Evolutionary conservation across 1,284 basidiomycete species (phyloP).

Genomic region (Porodaedalea pini): DNA sequence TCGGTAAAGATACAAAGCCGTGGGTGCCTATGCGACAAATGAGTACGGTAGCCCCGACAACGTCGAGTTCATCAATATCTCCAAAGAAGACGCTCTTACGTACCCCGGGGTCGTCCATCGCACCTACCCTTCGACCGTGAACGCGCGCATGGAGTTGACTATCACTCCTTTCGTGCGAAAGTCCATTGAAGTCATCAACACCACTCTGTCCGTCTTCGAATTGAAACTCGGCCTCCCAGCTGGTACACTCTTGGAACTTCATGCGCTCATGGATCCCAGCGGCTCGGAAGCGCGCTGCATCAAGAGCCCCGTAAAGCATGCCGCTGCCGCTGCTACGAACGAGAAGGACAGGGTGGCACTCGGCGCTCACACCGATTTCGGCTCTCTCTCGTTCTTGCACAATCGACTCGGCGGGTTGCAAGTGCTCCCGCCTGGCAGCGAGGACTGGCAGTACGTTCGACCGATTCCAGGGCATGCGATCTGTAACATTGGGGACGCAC

Average conservation of each 20-base stretch:
- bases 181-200: constrained; percentile 53
- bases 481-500: constrained; percentile 59
- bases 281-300: constrained; percentile 61
- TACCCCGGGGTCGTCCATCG: constrained; percentile 51
- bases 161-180: constrained; percentile 55
- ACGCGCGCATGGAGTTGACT: constrained; percentile 45
- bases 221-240: constrained; percentile 50
- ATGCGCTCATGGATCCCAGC: constrained; percentile 45
- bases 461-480: constrained; percentile 57
- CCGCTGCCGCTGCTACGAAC: background rate
- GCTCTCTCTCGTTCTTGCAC: constrained; percentile 55
- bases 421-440: constrained; percentile 57
- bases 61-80: constrained; percentile 62
- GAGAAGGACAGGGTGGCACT: constrained; percentile 33
- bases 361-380: constrained; percentile 51
- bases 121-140: constrained; percentile 53
- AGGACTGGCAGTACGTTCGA: constrained; percentile 59
- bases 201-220: constrained; percentile 54
- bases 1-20: constrained; percentile 54
- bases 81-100: constrained; percentile 61
- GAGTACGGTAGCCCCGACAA: constrained; percentile 52
- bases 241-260: constrained; percentile 46
- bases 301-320: constrained; percentile 37
- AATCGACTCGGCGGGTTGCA: constrained; percentile 72
- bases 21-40: constrained; percentile 59